Conservation (phyloP, 139 green algal species). For the Chlorella ohadii region DNA sequence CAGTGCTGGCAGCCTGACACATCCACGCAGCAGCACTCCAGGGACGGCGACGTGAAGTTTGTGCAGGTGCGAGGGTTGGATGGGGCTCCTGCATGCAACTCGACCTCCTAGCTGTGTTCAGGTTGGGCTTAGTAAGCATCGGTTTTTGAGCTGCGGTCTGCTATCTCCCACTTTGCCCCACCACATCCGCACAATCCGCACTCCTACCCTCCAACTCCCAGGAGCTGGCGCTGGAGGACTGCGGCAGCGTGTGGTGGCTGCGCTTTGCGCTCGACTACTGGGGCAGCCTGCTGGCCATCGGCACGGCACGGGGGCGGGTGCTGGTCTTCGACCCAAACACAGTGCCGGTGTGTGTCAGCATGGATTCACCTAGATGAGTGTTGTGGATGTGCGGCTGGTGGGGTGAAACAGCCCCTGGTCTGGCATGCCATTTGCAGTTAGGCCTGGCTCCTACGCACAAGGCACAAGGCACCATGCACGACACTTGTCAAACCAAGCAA, state of each 20-base stretch:
- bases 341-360: slow-evolving; percentile 1
- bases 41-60: slow-evolving; percentile 23
- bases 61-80: slow-evolving; percentile 22
- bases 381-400: too few species aligned
- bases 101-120: too few species aligned
- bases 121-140: too few species aligned
- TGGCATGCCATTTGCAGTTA: too few species aligned
- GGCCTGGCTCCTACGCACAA: too few species aligned
- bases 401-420: too few species aligned
- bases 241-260: slow-evolving; percentile 74
- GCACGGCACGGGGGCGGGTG: slow-evolving; percentile 58
- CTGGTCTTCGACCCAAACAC: slow-evolving; percentile 55
- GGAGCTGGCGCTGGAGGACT: slow-evolving; percentile 61
- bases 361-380: too few species aligned
- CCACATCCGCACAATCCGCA: not conserved
- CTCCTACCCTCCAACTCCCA: slow-evolving; percentile 13
- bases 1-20: slow-evolving; percentile 42
- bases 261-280: slow-evolving; percentile 68
- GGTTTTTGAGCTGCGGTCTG: too few species aligned
- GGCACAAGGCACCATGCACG: too few species aligned
- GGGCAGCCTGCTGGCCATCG: slow-evolving; percentile 62
- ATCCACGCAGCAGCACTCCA: not conserved
- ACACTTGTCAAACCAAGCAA: too few species aligned
- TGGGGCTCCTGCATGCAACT: too few species aligned
- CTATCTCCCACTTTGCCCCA: too few species aligned